Evolutionary conservation across 495 filamentous ascomycete genomes (phyloP).

Genomic region (Aspergillus carlsbadensis): DNA sequence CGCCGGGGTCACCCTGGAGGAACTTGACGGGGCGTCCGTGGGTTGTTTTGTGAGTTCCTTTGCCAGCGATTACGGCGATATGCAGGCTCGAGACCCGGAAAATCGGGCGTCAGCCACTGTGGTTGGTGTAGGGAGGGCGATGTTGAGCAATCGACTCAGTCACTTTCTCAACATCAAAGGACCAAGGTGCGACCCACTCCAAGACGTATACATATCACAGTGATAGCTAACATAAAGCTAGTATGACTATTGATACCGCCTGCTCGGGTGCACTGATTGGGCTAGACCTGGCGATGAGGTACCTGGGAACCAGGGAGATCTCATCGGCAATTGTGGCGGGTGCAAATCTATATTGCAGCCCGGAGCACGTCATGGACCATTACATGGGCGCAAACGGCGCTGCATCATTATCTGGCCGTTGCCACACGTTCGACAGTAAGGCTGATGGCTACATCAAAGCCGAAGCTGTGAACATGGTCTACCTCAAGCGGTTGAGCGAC

Average conservation of each 20-base stretch:
- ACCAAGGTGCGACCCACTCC: constrained; percentile 21
- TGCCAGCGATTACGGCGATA: constrained; percentile 23
- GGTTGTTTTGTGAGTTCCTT: constrained; percentile 27
- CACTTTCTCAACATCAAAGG: constrained; percentile 50
- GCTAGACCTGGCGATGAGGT: constrained; percentile 40
- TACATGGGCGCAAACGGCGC: not conserved
- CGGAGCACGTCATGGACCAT: not conserved
- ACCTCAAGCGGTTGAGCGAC: constrained; percentile 25
- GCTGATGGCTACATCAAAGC: constrained; percentile 59
- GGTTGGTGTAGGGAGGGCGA: constrained; percentile 32
- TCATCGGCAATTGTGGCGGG: constrained; percentile 33
- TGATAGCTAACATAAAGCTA: no score
- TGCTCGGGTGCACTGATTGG: constrained; percentile 46
- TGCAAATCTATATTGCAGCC: not conserved
- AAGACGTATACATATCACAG: no score
- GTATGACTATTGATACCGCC: constrained; percentile 49
- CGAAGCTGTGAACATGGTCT: constrained; percentile 29
- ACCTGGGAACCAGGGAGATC: constrained; percentile 38
- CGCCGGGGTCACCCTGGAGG: constrained; percentile 36
- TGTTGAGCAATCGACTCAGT: constrained; percentile 45
- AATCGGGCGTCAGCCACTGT: constrained; percentile 21
- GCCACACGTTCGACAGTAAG: constrained; percentile 39
- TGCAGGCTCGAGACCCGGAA: constrained; percentile 19
- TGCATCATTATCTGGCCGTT: constrained; percentile 29
- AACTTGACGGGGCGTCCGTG: constrained; percentile 22